Conservation (phyloP, 805 yeast genomes). For the Yarrowia phangngaensis region DNA sequence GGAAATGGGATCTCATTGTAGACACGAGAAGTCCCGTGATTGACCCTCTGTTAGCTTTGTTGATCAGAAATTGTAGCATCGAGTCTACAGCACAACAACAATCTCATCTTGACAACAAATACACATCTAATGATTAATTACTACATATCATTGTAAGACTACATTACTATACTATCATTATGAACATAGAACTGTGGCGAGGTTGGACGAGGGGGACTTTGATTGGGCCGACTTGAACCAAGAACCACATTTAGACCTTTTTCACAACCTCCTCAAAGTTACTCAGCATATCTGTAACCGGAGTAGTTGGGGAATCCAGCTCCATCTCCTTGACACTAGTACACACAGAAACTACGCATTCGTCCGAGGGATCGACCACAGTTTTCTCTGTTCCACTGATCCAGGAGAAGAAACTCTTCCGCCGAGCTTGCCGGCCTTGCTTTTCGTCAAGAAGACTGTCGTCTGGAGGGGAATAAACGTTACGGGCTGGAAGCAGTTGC, state of each 20-base stretch:
- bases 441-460: neutral
- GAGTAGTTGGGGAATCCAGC: slow-evolving; percentile 12
- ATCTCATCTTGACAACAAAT: no score
- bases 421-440: slow-evolving; percentile 3
- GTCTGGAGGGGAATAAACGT: slow-evolving; percentile 4
- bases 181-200: no score
- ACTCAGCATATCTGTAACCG: slow-evolving; percentile 3
- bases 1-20: no score
- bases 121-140: no score
- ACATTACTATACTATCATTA: no score
- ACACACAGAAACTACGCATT: neutral
- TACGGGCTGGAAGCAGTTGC: neutral
- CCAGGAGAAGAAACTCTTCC: slow-evolving; percentile 1
- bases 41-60: no score
- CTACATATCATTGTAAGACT: no score
- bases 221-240: no score
- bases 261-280: slow-evolving; percentile 1
- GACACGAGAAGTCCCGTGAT: no score
- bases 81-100: no score
- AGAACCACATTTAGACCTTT: slow-evolving; percentile 19
- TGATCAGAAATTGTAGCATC: no score
- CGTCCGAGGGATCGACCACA: neutral
- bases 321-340: neutral
- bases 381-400: neutral
- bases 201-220: no score